Percentiles rank a stretch among this genome's conserved stretches.
These are phyloP conservation scores for Magnusiomyces tetraspermus DNA, from an alignment of 1,139 yeast genomes.

Conservation along the genomic window DNA sequence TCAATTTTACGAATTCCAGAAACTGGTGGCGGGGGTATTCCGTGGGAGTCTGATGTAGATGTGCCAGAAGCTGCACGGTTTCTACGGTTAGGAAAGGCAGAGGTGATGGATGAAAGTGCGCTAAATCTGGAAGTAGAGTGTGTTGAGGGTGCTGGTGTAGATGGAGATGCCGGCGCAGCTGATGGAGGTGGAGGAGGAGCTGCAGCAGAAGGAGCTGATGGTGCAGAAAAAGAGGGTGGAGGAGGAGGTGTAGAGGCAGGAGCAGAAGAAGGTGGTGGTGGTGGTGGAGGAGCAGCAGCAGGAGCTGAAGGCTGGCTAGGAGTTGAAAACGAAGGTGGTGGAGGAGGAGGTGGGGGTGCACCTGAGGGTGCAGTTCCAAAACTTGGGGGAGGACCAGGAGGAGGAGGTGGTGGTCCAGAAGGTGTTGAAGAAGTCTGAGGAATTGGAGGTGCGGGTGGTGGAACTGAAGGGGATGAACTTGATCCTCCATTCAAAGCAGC, in stretches of 20 bases:
- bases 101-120: slow-evolving; percentile 16
- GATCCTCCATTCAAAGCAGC: background rate
- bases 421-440: slow-evolving; percentile 15
- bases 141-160: slow-evolving; percentile 20
- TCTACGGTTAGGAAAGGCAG: slow-evolving; percentile 18
- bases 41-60: slow-evolving; percentile 8
- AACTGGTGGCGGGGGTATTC: slow-evolving; percentile 20
- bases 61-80: slow-evolving; percentile 18
- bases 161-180: slow-evolving; percentile 12
- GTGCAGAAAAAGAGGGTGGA: slow-evolving; percentile 20
- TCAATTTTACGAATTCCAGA: slow-evolving; percentile 26
- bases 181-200: slow-evolving; percentile 23
- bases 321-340: slow-evolving; percentile 22
- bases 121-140: slow-evolving; percentile 25
- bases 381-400: slow-evolving; percentile 14
- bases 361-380: slow-evolving; percentile 14
- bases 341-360: slow-evolving; percentile 24
- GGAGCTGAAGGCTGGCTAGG: slow-evolving; percentile 23
- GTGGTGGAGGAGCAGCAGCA: slow-evolving; percentile 27
- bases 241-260: no score
- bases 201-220: slow-evolving; percentile 24
- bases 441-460: slow-evolving; percentile 22
- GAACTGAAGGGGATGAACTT: slow-evolving; percentile 13
- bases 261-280: slow-evolving; percentile 21
- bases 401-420: slow-evolving; percentile 20